A percentile compares a stretch with the other conserved stretches of the same genome.
Conservation (phyloP, 2,329 filamentous ascomycete genomes). For the Pestalotiopsis sp. region DNA sequence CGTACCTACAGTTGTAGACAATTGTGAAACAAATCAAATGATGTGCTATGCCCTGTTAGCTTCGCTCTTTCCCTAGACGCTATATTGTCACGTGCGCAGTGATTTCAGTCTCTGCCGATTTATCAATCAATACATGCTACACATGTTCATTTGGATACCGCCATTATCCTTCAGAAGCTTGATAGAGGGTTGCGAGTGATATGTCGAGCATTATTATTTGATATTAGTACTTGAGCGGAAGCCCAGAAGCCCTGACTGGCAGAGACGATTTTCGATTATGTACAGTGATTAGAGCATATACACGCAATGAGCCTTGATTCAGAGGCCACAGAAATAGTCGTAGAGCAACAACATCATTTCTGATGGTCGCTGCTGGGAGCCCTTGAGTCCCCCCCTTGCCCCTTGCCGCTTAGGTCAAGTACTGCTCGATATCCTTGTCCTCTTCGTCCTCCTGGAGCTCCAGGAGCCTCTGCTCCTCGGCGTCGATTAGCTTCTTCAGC, state of each 20-base stretch:
- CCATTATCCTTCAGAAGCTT: no score
- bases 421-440: slow-evolving; percentile 76
- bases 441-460: slow-evolving; percentile 63
- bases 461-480: slow-evolving; percentile 59
- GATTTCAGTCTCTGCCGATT: no score
- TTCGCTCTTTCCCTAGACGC: no score
- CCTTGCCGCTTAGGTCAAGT: slow-evolving; percentile 45
- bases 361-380: background rate
- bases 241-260: background rate
- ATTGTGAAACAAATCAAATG: no score
- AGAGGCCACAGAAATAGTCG: background rate
- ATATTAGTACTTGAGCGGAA: background rate
- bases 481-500: slow-evolving; percentile 65
- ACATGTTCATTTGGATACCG: no score
- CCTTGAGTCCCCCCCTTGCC: background rate
- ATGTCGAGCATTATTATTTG: background rate
- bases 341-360: background rate
- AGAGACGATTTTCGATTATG: background rate
- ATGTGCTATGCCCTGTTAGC: no score
- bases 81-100: no score
- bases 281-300: background rate
- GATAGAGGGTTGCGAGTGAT: background rate
- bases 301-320: background rate
- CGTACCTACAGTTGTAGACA: no score
- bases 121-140: no score